phyloP scores from a whole-genome alignment of 257 asterid genomes.

The Leonotis leonurus region DNA sequence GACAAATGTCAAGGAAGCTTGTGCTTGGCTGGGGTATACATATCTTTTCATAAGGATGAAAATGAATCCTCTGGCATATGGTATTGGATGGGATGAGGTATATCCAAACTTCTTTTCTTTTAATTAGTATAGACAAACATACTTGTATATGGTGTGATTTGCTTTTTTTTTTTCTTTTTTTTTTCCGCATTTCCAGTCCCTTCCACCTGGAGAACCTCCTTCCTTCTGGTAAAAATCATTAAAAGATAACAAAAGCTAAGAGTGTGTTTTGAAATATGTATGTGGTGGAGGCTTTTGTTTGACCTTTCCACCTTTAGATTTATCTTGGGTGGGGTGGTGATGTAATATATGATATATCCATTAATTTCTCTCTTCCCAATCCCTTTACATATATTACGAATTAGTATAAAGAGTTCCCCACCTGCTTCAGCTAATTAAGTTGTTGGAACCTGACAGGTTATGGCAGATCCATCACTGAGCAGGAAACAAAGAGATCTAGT shows the following conservation, averaged over 20 bases:
- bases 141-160: not conserved
- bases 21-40: conserved; percentile 99
- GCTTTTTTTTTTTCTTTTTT: not conserved
- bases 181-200: not conserved
- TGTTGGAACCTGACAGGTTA: conserved; percentile 44
- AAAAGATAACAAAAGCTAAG: not conserved
- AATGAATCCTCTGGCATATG: conserved; percentile 96
- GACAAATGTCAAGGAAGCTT: conserved; percentile 98
- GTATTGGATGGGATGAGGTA: conserved; percentile 99
- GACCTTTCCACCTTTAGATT: not conserved
- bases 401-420: not conserved
- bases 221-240: not conserved
- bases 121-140: conserved; percentile 1
- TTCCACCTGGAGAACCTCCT: not conserved
- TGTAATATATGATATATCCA: not conserved
- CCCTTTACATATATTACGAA: not conserved
- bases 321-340: not conserved
- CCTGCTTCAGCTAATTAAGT: not conserved
- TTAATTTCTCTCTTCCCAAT: not conserved
- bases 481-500: conserved; percentile 88
- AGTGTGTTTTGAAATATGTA: not conserved
- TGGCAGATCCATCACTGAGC: conserved; percentile 89
- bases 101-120: not conserved
- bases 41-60: conserved; percentile 96
- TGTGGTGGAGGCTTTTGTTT: not conserved